These are phyloP conservation scores for Echium plantagineum DNA, from an alignment of 257 asterid species.

Conservation along the genomic window DNA sequence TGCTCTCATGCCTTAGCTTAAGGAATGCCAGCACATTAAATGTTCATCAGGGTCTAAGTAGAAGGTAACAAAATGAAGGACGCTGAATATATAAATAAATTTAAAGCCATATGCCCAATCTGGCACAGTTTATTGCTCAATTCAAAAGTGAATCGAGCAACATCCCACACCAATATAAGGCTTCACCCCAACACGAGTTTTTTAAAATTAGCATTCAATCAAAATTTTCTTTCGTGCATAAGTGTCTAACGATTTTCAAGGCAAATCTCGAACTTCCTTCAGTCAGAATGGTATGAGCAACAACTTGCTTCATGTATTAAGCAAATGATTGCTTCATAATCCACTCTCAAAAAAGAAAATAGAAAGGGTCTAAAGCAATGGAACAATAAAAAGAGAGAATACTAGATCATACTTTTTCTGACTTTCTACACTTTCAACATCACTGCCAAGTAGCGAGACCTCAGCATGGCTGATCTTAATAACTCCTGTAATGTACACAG, in stretches of 20 bases:
- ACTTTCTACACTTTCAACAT: slow-evolving; percentile 60
- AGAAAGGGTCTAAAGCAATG: neutral
- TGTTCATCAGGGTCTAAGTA: slow-evolving; percentile 3
- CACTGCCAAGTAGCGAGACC: slow-evolving; percentile 70
- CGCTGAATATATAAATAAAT: slow-evolving; percentile 2
- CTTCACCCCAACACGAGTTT: no score
- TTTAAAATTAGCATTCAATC: no score
- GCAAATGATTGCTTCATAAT: neutral
- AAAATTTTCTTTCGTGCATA: no score
- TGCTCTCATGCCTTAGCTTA: slow-evolving; percentile 68
- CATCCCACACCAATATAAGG: no score
- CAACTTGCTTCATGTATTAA: neutral
- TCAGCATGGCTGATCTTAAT: slow-evolving; percentile 53
- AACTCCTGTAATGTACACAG: slow-evolving; percentile 61
- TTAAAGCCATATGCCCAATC: slow-evolving; percentile 15
- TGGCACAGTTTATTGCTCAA: no score
- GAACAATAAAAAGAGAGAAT: slow-evolving; percentile 4
- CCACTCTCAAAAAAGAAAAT: slow-evolving; percentile 4
- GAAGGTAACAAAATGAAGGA: slow-evolving; percentile 7
- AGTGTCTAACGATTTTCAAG: neutral
- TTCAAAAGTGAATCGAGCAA: no score
- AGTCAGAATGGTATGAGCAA: neutral
- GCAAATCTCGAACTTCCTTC: neutral
- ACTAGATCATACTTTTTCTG: slow-evolving; percentile 52
- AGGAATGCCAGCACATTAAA: slow-evolving; percentile 65